These are phyloP conservation scores for Phytopythium chamaehyphon DNA, from an alignment of 352 stramenopile genomes.

Conservation along the genomic window DNA sequence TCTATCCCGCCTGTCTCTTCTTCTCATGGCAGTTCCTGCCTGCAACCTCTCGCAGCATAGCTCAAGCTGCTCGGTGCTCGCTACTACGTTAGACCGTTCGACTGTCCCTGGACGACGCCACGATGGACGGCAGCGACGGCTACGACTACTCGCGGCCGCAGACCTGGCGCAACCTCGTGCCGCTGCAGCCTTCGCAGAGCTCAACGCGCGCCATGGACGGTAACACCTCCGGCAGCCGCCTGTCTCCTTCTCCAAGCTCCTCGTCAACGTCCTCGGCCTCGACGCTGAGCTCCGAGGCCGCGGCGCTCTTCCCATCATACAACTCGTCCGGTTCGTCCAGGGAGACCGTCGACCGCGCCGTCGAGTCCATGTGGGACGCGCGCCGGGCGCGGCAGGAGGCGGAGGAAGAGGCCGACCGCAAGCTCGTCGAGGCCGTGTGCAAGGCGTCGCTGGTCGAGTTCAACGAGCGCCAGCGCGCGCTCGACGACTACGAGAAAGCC, in stretches of 20 bases:
- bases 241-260: slow-evolving; percentile 7
- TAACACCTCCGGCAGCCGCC: slow-evolving; percentile 4
- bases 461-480: slow-evolving; percentile 59
- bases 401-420: slow-evolving; percentile 57
- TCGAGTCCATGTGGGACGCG: slow-evolving; percentile 64
- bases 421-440: slow-evolving; percentile 74
- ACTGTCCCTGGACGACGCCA: too few species aligned
- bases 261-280: slow-evolving; percentile 2
- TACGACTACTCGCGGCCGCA: slow-evolving; percentile 37
- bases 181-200: slow-evolving; percentile 5
- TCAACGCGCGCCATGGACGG: slow-evolving; percentile 9
- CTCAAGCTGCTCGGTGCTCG: neutral
- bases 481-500: slow-evolving; percentile 49
- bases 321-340: slow-evolving; percentile 16
- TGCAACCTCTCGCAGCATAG: neutral
- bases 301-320: slow-evolving; percentile 1
- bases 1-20: too few species aligned
- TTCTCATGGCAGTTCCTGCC: too few species aligned
- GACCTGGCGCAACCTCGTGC: slow-evolving; percentile 35
- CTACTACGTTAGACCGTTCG: too few species aligned
- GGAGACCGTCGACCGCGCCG: slow-evolving; percentile 28
- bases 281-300: neutral
- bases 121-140: neutral
- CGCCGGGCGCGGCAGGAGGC: slow-evolving; percentile 44
- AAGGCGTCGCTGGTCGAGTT: slow-evolving; percentile 72